Evolutionary conservation across 2,329 filamentous ascomycete species (phyloP).

Genomic region (Diplocarpon rosae): DNA sequence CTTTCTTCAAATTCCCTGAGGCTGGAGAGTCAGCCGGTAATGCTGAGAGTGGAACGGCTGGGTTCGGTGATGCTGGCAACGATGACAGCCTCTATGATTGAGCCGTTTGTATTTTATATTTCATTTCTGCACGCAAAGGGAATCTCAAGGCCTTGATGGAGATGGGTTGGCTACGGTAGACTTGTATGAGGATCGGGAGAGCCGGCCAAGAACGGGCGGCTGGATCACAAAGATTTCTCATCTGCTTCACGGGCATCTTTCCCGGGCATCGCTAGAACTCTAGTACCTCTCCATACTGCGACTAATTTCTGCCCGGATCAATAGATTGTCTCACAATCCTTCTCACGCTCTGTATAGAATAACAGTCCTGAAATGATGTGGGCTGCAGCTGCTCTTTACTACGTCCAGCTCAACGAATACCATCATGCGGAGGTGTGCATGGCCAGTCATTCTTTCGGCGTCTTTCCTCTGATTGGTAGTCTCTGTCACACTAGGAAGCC

Average conservation of each 20-base stretch:
- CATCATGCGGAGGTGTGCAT: too few species aligned
- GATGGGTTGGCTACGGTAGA: slow-evolving; percentile 1
- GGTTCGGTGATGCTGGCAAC: slow-evolving; percentile 78
- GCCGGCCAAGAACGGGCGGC: background rate
- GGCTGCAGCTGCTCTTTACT: too few species aligned
- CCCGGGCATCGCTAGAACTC: slow-evolving; percentile 1
- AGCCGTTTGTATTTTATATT: slow-evolving; percentile 29
- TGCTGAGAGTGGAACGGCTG: slow-evolving; percentile 48
- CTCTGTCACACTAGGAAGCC: background rate
- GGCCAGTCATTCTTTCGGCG: too few species aligned
- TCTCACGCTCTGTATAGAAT: too few species aligned
- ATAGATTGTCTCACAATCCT: background rate
- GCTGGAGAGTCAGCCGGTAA: slow-evolving; percentile 55
- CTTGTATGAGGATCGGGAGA: slow-evolving; percentile 2
- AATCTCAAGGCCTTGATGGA: background rate
- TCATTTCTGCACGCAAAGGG: slow-evolving; percentile 5
- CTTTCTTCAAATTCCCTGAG: slow-evolving; percentile 93
- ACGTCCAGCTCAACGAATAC: too few species aligned
- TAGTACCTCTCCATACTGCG: slow-evolving; percentile 1
- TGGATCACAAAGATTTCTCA: slow-evolving; percentile 1
- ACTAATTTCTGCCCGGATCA: slow-evolving; percentile 5
- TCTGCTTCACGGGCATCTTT: slow-evolving; percentile 1
- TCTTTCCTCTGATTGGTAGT: background rate
- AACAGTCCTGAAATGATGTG: too few species aligned
- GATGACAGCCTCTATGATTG: slow-evolving; percentile 98